Base-by-base conservation (phyloP, 495 filamentous ascomycete species). In the Aspergillus campestris region DNA sequence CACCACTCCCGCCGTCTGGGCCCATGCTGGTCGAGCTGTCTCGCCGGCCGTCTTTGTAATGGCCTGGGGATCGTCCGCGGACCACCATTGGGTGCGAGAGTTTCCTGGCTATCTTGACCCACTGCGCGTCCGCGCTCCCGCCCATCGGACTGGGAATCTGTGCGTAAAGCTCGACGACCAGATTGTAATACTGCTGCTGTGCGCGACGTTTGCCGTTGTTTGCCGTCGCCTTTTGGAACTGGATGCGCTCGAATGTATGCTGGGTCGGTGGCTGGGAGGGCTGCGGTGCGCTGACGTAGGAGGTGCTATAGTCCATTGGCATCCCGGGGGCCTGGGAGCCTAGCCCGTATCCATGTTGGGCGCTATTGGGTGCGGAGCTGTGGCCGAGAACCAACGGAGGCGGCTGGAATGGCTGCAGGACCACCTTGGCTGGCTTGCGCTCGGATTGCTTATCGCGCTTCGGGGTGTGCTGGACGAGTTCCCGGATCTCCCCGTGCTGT, bases 191-290 rank as follows among this genome's bases (percentile, higher is more conserved):
- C 55, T 95, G 91, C 59, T 96, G 91, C 8, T 87, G 86, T 0
- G 91, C 89, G 36, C 91, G 73, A 42, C 91, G 73, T 59, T 95
- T 95, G 15, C 91, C 91, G 49, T 97, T 97, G 68, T 97, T 97
- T 4, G 89, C 89, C 1, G 91, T 97, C 2, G 91, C 92, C 41
- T 86, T 86, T 60, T 95, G 94, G 73, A 97, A 97, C 56, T 97
- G 91, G 35, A 96, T 95, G 3, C 91, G 81, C 53, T 96, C 90
- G 58, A 96, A 97, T 1, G 84, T 86, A 42, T 74, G 58, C 42
- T 71, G 59, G 13, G 63, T 61, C 9, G 74, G 71, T 6, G 73
- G 73, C 29, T 67, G 65, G 37, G 62, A 56, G 3, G 53, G 55
- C 24, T 64, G 65, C 9, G 60, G 47, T 8, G 60, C 53, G n/a